These are phyloP conservation scores for Colletotrichum cordylinicola DNA, from an alignment of 2,329 filamentous ascomycete species.

Conservation along the genomic window DNA sequence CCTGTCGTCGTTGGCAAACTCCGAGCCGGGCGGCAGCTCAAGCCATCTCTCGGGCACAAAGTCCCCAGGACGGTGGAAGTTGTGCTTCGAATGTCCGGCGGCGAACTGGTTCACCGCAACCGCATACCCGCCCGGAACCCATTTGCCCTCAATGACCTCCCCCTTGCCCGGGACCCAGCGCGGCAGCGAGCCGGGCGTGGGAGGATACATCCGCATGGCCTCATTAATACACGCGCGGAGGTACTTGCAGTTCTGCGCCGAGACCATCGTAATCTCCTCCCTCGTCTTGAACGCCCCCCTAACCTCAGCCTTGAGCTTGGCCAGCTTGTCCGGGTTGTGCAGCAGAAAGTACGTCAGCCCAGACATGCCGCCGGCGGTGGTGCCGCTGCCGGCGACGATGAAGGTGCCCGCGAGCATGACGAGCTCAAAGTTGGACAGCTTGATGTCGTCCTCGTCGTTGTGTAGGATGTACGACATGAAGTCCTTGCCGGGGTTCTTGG, in stretches of 20 bases:
- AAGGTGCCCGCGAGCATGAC: background rate
- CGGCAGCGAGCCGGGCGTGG: background rate
- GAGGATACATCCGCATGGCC: background rate
- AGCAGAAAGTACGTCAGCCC: background rate
- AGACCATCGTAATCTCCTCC: background rate
- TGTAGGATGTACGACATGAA: background rate
- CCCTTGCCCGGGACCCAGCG: background rate
- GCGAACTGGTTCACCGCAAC: background rate
- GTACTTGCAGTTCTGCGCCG: background rate
- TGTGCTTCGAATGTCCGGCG: background rate
- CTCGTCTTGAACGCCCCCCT: background rate
- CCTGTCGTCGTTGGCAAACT: background rate
- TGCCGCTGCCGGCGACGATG: background rate
- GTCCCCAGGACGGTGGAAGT: background rate
- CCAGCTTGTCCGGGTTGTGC: background rate
- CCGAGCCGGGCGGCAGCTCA: background rate
- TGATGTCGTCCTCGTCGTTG: background rate
- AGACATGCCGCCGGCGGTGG: background rate
- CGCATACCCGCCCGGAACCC: background rate
- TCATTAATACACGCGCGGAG: background rate
- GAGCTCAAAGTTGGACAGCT: background rate
- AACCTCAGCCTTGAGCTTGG: background rate
- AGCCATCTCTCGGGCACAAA: slow-evolving; percentile 5
- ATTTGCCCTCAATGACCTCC: background rate
- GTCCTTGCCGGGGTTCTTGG: background rate